Evolutionary conservation across 768 basidiomycete species (phyloP).

Genomic region (Podaxis sp.): DNA sequence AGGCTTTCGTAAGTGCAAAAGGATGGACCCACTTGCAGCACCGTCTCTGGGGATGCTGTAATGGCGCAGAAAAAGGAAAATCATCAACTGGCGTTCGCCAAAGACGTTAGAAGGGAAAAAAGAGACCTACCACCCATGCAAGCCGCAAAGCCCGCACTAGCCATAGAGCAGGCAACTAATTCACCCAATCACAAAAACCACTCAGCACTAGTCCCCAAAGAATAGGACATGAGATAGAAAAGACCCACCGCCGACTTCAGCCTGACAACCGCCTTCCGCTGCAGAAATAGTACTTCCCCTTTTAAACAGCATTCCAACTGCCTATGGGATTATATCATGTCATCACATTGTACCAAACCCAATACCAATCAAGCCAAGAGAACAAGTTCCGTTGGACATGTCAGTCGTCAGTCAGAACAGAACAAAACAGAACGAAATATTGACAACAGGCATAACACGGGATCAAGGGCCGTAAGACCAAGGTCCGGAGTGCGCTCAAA

Average conservation of each 20-base stretch:
- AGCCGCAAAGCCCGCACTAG: slow-evolving; percentile 88
- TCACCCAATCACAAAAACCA: not conserved
- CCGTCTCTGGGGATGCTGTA: slow-evolving; percentile 75
- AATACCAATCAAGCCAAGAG: slow-evolving; percentile 8
- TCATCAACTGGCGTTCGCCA: not conserved
- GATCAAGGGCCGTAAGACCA: not conserved
- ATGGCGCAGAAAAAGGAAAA: not conserved
- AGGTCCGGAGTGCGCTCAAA: not conserved
- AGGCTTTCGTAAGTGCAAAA: not conserved
- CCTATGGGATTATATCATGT: slow-evolving; percentile 35
- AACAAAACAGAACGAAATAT: too few relatives aligned
- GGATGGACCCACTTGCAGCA: slow-evolving; percentile 56
- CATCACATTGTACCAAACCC: not conserved
- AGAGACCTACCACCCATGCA: slow-evolving; percentile 77
- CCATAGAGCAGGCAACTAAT: slow-evolving; percentile 93
- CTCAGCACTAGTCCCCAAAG: not conserved
- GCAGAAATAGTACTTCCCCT: slow-evolving; percentile 96
- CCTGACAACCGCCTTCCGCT: slow-evolving; percentile 94
- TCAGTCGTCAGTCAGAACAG: not conserved
- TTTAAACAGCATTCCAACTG: slow-evolving; percentile 95
- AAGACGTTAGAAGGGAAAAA: not conserved
- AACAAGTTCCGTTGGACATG: not conserved
- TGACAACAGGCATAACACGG: too few relatives aligned
- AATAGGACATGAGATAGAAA: not conserved
- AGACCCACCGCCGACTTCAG: slow-evolving; percentile 82